Evolutionary conservation across 2,329 filamentous ascomycete genomes (phyloP).

Genomic region (Neoascochyta sp.): DNA sequence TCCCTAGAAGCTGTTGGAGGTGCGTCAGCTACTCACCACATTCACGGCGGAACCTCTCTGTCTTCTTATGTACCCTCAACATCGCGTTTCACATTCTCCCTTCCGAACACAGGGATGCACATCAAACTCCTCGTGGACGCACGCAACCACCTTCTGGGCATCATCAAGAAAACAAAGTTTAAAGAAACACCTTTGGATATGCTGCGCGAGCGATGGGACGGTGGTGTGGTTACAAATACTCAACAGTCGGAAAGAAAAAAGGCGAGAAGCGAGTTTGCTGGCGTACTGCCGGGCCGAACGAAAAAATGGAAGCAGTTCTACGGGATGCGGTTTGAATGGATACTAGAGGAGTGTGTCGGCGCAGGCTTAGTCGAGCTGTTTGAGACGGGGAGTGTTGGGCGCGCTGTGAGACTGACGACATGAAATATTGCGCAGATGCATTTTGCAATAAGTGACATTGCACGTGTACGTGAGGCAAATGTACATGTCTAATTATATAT

Average conservation of each 20-base stretch:
- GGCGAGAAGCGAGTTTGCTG: constrained; percentile 54
- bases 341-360: constrained; percentile 67
- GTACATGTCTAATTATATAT: too few species aligned
- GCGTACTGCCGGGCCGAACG: constrained; percentile 58
- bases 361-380: constrained; percentile 70
- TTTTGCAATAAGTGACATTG: too few species aligned
- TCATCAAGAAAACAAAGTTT: constrained; percentile 58
- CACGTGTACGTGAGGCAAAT: too few species aligned
- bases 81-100: constrained; percentile 51
- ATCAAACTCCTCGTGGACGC: constrained; percentile 62
- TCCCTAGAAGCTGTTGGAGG: constrained; percentile 67
- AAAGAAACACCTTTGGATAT: constrained; percentile 61
- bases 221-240: constrained; percentile 53
- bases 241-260: constrained; percentile 48
- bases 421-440: too few species aligned
- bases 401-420: constrained; percentile 49
- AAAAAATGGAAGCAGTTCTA: constrained; percentile 69
- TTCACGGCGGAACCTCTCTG: constrained; percentile 59
- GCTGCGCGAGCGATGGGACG: constrained; percentile 68
- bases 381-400: constrained; percentile 69
- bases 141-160: constrained; percentile 57
- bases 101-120: constrained; percentile 65
- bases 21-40: constrained; percentile 59
- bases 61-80: constrained; percentile 13
- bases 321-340: constrained; percentile 68